Percentiles rank a stretch among this genome's conserved stretches.
Conservation (phyloP, 2,329 filamentous ascomycete species). For the Alternaria triticimaculans region DNA sequence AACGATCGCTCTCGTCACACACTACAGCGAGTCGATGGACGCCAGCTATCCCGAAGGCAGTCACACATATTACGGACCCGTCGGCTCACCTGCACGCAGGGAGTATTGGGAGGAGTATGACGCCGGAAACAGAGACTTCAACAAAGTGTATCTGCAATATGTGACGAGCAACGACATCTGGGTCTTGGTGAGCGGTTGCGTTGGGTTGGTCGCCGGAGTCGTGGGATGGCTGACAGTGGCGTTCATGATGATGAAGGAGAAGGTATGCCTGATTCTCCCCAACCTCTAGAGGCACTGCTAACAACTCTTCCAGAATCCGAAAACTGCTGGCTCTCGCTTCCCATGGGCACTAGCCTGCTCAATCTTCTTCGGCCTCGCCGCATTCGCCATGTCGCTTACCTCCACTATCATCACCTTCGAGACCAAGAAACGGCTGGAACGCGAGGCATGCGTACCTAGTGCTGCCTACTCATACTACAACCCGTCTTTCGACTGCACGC, state of each 20-base stretch:
- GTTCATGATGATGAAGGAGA: background rate
- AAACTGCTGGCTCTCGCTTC: background rate
- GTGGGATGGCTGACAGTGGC: background rate
- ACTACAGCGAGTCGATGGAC: background rate
- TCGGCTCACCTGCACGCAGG: background rate
- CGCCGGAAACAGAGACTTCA: background rate
- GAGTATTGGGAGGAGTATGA: background rate
- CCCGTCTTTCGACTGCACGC: background rate
- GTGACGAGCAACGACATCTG: background rate
- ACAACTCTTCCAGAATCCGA: background rate
- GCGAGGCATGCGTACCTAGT: background rate
- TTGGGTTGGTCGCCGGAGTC: background rate
- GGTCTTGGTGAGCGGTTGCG: background rate
- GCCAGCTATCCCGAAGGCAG: background rate
- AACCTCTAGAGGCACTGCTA: background rate
- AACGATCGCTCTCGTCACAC: background rate
- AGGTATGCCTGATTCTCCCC: background rate
- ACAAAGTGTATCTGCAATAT: background rate
- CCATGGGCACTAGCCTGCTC: background rate
- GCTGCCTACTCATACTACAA: background rate
- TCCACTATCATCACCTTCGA: background rate
- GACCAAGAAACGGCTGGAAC: background rate
- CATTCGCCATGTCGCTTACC: background rate
- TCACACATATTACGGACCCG: background rate
- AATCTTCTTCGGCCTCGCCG: background rate